Evolutionary conservation across 805 yeast species (phyloP).

Genomic region (Trichomonascus vanleenenianus): DNA sequence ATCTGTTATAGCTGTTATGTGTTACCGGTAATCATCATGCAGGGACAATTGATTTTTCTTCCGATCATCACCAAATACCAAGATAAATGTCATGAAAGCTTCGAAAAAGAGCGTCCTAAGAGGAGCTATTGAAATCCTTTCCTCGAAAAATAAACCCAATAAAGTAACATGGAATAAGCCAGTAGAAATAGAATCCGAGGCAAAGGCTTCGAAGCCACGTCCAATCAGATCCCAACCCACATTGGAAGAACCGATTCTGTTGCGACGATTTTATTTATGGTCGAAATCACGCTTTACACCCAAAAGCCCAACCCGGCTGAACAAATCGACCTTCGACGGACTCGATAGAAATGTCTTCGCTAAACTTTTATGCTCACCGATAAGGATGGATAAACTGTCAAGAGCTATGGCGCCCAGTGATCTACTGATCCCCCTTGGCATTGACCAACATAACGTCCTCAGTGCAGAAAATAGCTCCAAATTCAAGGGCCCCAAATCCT

Average conservation of each 20-base stretch:
- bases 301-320: not conserved
- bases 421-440: constrained; percentile 30
- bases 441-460: constrained; percentile 9
- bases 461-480: not conserved
- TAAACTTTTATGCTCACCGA: constrained; percentile 34
- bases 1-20: too few relatives aligned
- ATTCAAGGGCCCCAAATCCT: not conserved
- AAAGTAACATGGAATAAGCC: constrained; percentile 1
- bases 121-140: not conserved
- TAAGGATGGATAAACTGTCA: constrained; percentile 34
- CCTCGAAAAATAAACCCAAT: not conserved
- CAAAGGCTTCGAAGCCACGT: not conserved
- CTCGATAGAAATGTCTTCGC: constrained; percentile 34
- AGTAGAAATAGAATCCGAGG: not conserved
- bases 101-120: not conserved
- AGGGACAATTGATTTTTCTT: too few relatives aligned
- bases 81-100: too few relatives aligned
- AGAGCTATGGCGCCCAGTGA: constrained; percentile 35
- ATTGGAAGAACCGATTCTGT: not conserved
- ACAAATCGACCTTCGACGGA: not conserved
- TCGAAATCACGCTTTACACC: not conserved
- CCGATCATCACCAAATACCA: too few relatives aligned
- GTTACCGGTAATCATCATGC: too few relatives aligned
- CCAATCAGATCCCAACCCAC: not conserved
- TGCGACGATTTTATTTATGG: not conserved